Evolutionary conservation across 23 red algal species (phyloP).

Genomic region (Gracilaria gracilis): DNA sequence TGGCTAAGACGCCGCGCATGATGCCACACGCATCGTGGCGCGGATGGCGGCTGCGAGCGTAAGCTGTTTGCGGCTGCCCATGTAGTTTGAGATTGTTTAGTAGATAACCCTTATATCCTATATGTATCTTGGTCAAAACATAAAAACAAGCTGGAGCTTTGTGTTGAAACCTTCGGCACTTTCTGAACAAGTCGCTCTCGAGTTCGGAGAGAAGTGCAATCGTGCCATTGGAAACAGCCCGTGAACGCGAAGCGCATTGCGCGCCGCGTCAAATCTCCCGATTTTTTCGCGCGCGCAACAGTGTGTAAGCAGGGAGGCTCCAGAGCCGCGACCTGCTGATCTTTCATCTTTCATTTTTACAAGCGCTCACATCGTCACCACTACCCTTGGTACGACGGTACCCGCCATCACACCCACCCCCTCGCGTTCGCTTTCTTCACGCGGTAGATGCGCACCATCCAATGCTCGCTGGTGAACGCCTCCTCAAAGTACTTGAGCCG

Average conservation of each 20-base stretch:
- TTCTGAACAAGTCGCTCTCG: too few relatives aligned
- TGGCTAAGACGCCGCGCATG: neutral
- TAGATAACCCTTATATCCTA: too few relatives aligned
- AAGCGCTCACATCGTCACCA: neutral
- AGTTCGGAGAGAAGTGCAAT: too few relatives aligned
- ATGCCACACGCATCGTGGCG: neutral
- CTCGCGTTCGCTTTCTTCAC: constrained; percentile 88
- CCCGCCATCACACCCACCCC: constrained; percentile 67
- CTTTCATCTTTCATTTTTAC: too few relatives aligned
- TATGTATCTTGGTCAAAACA: neutral
- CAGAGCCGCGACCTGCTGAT: neutral
- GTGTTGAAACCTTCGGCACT: too few relatives aligned
- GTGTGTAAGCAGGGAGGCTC: neutral
- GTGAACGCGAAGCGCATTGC: neutral
- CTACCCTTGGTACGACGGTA: too few relatives aligned
- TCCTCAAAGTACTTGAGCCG: constrained; percentile 97
- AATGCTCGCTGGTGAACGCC: constrained; percentile 96
- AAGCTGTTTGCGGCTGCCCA: too few relatives aligned
- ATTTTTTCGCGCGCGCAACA: neutral
- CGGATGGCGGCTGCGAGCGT: too few relatives aligned
- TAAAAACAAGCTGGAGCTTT: too few relatives aligned
- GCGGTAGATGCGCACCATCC: constrained; percentile 98
- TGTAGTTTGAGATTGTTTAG: too few relatives aligned
- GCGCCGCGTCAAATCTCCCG: neutral
- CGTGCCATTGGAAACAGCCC: neutral